Evolutionary conservation across 2,329 filamentous ascomycete species (phyloP).

Genomic region (Hypoxylon sp.): DNA sequence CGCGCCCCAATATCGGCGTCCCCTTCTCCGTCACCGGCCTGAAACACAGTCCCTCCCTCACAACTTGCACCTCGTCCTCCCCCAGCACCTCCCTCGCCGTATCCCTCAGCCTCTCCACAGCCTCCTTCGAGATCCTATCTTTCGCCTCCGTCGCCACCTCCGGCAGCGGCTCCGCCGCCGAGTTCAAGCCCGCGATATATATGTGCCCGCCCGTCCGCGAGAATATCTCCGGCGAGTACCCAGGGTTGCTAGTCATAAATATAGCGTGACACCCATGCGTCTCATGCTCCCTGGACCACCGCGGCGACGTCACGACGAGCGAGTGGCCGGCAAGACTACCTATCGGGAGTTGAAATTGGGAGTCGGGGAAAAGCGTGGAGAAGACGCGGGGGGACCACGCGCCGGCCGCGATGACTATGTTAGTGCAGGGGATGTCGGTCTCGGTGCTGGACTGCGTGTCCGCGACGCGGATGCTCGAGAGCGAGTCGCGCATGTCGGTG

Average conservation of each 20-base stretch:
- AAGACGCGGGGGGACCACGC: constrained; percentile 79
- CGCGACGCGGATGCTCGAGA: constrained; percentile 65
- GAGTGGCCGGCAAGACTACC: constrained; percentile 77
- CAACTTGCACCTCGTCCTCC: constrained; percentile 63
- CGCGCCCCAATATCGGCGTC: constrained; percentile 69
- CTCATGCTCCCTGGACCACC: constrained; percentile 60
- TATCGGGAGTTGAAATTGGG: constrained; percentile 66
- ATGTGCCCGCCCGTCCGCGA: constrained; percentile 74
- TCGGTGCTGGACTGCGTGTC: constrained; percentile 58
- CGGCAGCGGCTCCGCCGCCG: constrained; percentile 69
- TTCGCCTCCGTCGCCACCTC: constrained; percentile 62
- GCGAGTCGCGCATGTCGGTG: constrained; percentile 61
- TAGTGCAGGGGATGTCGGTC: constrained; percentile 69
- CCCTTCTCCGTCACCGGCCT: constrained; percentile 75
- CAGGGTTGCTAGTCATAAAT: constrained; percentile 66
- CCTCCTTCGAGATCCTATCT: constrained; percentile 54
- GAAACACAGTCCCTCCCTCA: constrained; percentile 77
- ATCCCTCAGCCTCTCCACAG: constrained; percentile 62
- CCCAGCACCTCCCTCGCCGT: constrained; percentile 63
- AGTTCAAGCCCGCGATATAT: constrained; percentile 80
- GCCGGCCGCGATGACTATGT: constrained; percentile 75
- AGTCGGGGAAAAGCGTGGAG: constrained; percentile 69
- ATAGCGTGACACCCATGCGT: constrained; percentile 71
- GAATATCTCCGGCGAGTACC: constrained; percentile 79
- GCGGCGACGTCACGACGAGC: constrained; percentile 72